phyloP scores from a whole-genome alignment of 2,329 filamentous ascomycete genomes.

The Calonectria crousiana region DNA sequence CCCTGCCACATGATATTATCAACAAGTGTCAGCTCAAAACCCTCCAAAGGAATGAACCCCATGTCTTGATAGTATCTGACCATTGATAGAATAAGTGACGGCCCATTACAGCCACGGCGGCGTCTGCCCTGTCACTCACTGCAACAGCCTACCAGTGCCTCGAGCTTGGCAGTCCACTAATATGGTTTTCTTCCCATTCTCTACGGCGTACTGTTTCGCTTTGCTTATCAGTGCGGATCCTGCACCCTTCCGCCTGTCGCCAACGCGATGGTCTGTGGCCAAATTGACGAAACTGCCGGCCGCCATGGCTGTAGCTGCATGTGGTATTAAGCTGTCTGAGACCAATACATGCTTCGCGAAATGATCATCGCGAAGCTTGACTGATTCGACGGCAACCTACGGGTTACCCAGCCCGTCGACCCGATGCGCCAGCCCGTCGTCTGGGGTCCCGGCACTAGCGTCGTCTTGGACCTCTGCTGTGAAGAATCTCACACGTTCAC shows the following conservation, averaged over 20 bases:
- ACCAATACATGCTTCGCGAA: slow-evolving; percentile 27
- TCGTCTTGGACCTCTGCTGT: slow-evolving; percentile 42
- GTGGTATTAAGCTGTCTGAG: slow-evolving; percentile 25
- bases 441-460: slow-evolving; percentile 11
- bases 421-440: slow-evolving; percentile 30
- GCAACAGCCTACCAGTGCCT: slow-evolving; percentile 37
- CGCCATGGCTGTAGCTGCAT: slow-evolving; percentile 23
- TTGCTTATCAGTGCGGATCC: slow-evolving; percentile 30
- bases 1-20: slow-evolving; percentile 27
- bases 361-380: slow-evolving; percentile 23
- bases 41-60: slow-evolving; percentile 30
- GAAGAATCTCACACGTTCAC: slow-evolving; percentile 43
- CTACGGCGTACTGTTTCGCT: slow-evolving; percentile 33
- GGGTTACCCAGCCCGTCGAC: slow-evolving; percentile 28
- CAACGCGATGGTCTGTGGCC: slow-evolving; percentile 29
- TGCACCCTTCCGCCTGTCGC: slow-evolving; percentile 29
- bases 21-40: slow-evolving; percentile 19
- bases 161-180: slow-evolving; percentile 47
- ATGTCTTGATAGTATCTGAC: slow-evolving; percentile 36
- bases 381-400: slow-evolving; percentile 33
- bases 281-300: slow-evolving; percentile 33
- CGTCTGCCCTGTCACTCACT: slow-evolving; percentile 21
- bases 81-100: slow-evolving; percentile 22
- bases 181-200: slow-evolving; percentile 31
- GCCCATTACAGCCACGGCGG: background rate